A percentile compares a stretch with the other conserved stretches of the same genome.
These are phyloP conservation scores for Pestalotiopsis sp. DNA, from an alignment of 2,329 filamentous ascomycete genomes.

Conservation along the genomic window DNA sequence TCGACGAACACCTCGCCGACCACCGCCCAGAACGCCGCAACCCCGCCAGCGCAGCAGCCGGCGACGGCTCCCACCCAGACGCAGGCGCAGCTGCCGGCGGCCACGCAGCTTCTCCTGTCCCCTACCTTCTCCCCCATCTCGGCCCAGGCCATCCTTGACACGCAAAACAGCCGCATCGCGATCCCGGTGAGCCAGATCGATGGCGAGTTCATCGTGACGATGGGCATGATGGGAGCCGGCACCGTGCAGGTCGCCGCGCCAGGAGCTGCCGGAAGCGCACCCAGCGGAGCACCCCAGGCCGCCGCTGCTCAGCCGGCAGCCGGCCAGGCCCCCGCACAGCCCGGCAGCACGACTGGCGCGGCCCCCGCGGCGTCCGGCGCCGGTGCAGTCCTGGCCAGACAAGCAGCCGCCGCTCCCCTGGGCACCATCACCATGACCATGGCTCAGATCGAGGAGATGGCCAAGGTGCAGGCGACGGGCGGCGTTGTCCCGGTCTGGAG, in stretches of 20 bases:
- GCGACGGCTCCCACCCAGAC: constrained; percentile 8
- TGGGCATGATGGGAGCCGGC: constrained; percentile 18
- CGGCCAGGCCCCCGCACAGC: neutral
- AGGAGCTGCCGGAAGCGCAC: neutral
- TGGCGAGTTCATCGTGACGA: constrained; percentile 25
- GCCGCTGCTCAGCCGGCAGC: neutral
- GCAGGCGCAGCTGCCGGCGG: constrained; percentile 16
- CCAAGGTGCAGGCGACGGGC: neutral
- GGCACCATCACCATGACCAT: constrained; percentile 11
- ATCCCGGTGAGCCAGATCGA: constrained; percentile 23
- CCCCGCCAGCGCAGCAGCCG: constrained; percentile 16
- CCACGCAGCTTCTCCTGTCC: constrained; percentile 22
- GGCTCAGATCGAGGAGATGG: constrained; percentile 7
- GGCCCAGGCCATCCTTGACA: constrained; percentile 20
- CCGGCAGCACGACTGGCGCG: neutral
- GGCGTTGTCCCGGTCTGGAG: constrained; percentile 9
- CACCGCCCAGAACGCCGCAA: neutral
- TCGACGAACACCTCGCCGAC: neutral
- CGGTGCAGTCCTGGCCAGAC: neutral
- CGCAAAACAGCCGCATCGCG: constrained; percentile 22
- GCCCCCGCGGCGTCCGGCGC: neutral
- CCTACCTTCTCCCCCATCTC: constrained; percentile 24
- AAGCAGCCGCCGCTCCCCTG: constrained; percentile 1
- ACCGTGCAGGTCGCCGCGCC: constrained; percentile 3
- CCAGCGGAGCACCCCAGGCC: neutral